Percentiles rank a stretch among this genome's conserved stretches.
Conservation (phyloP, 805 yeast species). For the Ogataea pilisensis region DNA sequence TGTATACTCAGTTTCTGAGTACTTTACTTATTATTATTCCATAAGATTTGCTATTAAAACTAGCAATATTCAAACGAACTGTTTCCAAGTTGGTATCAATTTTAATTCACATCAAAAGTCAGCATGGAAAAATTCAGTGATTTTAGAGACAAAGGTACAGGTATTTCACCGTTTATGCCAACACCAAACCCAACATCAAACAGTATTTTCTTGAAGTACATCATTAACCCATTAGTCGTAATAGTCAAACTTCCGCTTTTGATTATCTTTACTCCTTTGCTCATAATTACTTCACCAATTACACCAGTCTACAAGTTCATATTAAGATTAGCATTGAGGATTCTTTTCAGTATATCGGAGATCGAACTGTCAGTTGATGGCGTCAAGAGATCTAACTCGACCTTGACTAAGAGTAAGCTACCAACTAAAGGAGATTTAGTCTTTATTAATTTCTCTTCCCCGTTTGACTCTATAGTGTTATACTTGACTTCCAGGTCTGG, state of each 20-base stretch:
- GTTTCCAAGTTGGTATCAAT: too few relatives aligned
- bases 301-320: constrained; percentile 9
- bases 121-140: constrained; percentile 77
- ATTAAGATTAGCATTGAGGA: constrained; percentile 20
- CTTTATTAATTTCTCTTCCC: constrained; percentile 55
- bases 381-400: constrained; percentile 39
- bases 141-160: constrained; percentile 89
- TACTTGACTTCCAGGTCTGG: constrained; percentile 12
- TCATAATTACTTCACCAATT: constrained; percentile 11
- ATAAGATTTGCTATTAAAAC: too few relatives aligned
- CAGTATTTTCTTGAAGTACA: constrained; percentile 4
- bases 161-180: constrained; percentile 88
- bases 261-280: constrained; percentile 14
- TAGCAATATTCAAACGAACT: too few relatives aligned
- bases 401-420: constrained; percentile 25
- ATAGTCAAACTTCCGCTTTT: constrained; percentile 28
- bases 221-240: constrained; percentile 19
- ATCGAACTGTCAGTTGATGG: constrained; percentile 42
- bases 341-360: constrained; percentile 32
- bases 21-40: too few relatives aligned
- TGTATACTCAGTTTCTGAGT: too few relatives aligned
- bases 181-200: constrained; percentile 24
- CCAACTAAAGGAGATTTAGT: constrained; percentile 47
- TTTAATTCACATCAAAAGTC: too few relatives aligned
- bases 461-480: constrained; percentile 48